Percentiles rank a stretch among this genome's conserved stretches.
Conservation (phyloP, 1,284 basidiomycete genomes). For the Testicularia cyperi region DNA sequence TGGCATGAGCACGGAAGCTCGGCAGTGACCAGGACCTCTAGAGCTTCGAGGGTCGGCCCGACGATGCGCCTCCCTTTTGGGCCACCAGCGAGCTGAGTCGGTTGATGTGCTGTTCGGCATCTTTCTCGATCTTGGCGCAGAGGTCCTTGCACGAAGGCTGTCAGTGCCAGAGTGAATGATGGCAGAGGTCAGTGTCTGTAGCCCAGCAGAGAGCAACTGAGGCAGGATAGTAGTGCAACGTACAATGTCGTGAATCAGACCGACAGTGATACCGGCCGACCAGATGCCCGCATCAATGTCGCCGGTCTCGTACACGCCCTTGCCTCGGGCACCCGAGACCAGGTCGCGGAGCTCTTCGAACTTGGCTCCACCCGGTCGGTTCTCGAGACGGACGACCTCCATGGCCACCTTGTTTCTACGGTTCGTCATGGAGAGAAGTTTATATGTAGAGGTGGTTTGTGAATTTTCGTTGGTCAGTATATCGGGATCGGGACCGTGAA, state of each 20-base stretch:
- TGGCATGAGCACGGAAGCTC: too few species aligned
- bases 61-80: constrained; percentile 20
- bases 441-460: too few species aligned
- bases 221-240: too few species aligned
- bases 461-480: too few species aligned
- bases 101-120: constrained; percentile 73
- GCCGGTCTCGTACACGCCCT: constrained; percentile 78
- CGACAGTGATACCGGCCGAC: constrained; percentile 76
- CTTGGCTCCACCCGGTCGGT: constrained; percentile 77
- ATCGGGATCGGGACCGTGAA: too few species aligned
- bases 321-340: constrained; percentile 77
- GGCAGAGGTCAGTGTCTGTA: too few species aligned
- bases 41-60: constrained; percentile 24
- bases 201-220: too few species aligned
- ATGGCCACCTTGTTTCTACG: constrained; percentile 70
- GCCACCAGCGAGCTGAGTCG: constrained; percentile 25
- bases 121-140: constrained; percentile 71
- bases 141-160: constrained; percentile 76
- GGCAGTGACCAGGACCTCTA: too few species aligned
- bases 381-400: constrained; percentile 80
- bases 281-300: constrained; percentile 86
- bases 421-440: too few species aligned
- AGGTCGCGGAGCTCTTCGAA: constrained; percentile 78
- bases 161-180: too few species aligned
- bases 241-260: constrained; percentile 77